phyloP scores from a whole-genome alignment of 805 yeast species.

The Candida insectorum region DNA sequence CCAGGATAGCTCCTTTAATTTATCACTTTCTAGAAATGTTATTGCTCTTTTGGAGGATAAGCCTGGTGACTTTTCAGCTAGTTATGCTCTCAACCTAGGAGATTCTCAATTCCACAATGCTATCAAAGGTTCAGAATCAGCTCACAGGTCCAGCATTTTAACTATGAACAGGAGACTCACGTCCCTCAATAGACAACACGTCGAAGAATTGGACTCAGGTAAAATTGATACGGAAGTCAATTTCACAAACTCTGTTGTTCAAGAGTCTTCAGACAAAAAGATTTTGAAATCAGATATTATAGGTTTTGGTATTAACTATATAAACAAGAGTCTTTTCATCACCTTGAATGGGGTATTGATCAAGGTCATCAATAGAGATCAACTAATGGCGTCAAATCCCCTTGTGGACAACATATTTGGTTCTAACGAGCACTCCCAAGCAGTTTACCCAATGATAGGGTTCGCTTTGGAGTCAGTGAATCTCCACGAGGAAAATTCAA shows the following conservation, averaged over 20 bases:
- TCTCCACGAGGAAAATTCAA: slow-evolving; percentile 17
- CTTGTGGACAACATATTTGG: slow-evolving; percentile 19
- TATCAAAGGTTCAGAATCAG: slow-evolving; percentile 25
- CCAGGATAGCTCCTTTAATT: slow-evolving; percentile 14
- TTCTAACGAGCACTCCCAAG: slow-evolving; percentile 22
- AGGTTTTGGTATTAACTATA: slow-evolving; percentile 82
- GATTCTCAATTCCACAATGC: slow-evolving; percentile 39
- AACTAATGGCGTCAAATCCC: slow-evolving; percentile 18
- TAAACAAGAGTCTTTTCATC: slow-evolving; percentile 59
- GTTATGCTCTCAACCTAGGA: slow-evolving; percentile 39
- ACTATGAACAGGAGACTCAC: slow-evolving; percentile 36
- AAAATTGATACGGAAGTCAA: slow-evolving; percentile 35
- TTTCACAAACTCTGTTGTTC: slow-evolving; percentile 19
- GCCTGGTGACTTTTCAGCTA: slow-evolving; percentile 41
- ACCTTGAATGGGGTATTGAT: slow-evolving; percentile 74
- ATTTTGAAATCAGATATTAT: slow-evolving; percentile 48
- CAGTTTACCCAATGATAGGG: slow-evolving; percentile 34
- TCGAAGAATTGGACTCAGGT: slow-evolving; percentile 28
- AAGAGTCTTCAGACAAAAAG: slow-evolving; percentile 12
- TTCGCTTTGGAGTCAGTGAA: slow-evolving; percentile 30
- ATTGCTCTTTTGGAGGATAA: slow-evolving; percentile 25
- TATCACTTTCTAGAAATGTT: too few relatives aligned
- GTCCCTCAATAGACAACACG: slow-evolving; percentile 23
- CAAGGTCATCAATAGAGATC: slow-evolving; percentile 21
- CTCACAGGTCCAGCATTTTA: slow-evolving; percentile 27